phyloP scores from a whole-genome alignment of 2,329 filamentous ascomycete genomes.

The Beauveria caledonica region DNA sequence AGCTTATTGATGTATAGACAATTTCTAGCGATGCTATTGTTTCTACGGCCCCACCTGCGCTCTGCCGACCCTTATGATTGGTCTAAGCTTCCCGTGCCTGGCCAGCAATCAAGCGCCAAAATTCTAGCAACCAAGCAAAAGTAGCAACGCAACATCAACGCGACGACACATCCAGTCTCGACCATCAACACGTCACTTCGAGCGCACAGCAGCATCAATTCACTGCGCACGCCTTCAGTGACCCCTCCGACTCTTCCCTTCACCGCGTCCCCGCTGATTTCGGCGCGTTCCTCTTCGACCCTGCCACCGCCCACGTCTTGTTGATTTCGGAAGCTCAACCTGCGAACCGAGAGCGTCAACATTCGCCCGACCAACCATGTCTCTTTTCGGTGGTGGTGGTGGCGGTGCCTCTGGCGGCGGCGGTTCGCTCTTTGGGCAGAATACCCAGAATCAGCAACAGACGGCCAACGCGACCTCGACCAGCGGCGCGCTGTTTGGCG shows the following conservation, averaged over 20 bases:
- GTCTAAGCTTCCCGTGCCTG: constrained; percentile 8
- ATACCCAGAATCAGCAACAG: constrained; percentile 13
- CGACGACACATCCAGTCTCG: constrained; percentile 1
- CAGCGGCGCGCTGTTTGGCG: constrained; percentile 14
- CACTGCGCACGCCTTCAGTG: background rate
- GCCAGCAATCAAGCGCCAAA: constrained; percentile 12
- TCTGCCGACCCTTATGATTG: constrained; percentile 3
- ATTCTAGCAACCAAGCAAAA: constrained; percentile 10
- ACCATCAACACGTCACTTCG: background rate
- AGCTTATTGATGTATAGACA: no score
- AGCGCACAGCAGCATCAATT: background rate
- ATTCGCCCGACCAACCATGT: constrained; percentile 10
- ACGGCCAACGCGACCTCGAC: background rate
- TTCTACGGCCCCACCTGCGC: background rate
- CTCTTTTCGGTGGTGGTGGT: constrained; percentile 13
- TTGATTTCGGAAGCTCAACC: constrained; percentile 17
- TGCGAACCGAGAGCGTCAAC: constrained; percentile 5
- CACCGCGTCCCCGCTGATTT: background rate
- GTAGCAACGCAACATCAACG: constrained; percentile 11
- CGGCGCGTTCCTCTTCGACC: background rate
- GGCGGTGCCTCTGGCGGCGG: constrained; percentile 12
- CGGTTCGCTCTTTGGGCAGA: constrained; percentile 18
- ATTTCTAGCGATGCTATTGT: no score
- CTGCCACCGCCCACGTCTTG: constrained; percentile 30
- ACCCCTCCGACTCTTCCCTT: background rate